Evolutionary conservation across 768 basidiomycete genomes (phyloP), one percentile per base, ranked within the genome.

Genomic region (Rhodotorula graminis): DNA sequence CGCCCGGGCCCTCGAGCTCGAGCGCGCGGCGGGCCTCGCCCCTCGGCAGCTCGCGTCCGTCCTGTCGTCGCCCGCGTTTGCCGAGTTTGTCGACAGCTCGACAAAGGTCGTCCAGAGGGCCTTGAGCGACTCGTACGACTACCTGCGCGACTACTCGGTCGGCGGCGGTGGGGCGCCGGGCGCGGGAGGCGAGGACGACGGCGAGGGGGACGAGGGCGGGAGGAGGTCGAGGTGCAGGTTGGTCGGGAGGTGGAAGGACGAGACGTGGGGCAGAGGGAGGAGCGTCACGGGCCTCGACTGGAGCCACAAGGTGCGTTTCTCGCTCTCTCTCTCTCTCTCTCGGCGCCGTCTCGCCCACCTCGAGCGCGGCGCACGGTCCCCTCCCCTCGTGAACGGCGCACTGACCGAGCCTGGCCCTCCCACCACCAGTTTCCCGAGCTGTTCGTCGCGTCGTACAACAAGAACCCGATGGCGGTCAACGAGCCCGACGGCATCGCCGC

Each of bases 401-500:
- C 37, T 37, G 37, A 37, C 21, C 46, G 18, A n/a, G 59, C 64
- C 72, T 62, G 69, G 64, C 31, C 15, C 27, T 8, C 44, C 11
- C 31, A 5, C 31, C 37, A 4, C 16, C 73, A 97, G 95, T 98
- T 92, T 78, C 95, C 93, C 14, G 96, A 99, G 81, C 86, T 99
- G 37, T 91, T 89, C 70, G 91, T 91, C 29, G 93, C 96, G 0
- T 90, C 96, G 8, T 99, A 99, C 80, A 99, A 98, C 84, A 97
- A 96, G 84, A 97, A 97, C 77, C 89, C 92, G 12, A 88, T 90
- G 9, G 91, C 93, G 0, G 81, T 93, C 59, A 94, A 96, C 77
- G 96, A 98, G 79, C 95, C 96, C 0, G 94, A 97, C 76, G 96
- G 96, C 16, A 89, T 98, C 65, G 96, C 95, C 37, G 91, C 92